Conservation (phyloP, 129 eudicot species). For the Flaveria brownii region DNA sequence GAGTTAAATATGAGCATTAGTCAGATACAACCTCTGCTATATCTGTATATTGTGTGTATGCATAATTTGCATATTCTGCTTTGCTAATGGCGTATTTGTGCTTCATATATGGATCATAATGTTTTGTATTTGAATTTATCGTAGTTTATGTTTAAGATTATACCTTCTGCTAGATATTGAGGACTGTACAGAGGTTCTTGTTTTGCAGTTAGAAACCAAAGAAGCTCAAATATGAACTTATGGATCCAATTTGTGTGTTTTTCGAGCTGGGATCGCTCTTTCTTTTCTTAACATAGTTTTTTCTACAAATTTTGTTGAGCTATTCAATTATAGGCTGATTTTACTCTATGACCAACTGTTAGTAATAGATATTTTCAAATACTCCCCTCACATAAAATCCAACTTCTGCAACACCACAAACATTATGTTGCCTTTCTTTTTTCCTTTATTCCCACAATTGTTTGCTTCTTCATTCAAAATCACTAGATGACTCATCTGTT, state of each 20-base stretch:
- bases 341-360: too few species aligned
- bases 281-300: background rate
- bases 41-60: slow-evolving; percentile 55
- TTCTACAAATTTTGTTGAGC: too few species aligned
- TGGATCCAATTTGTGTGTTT: slow-evolving; percentile 2
- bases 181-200: background rate
- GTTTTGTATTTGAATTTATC: slow-evolving; percentile 24
- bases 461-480: too few species aligned
- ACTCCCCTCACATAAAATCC: too few species aligned
- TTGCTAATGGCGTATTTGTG: slow-evolving; percentile 16
- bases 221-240: too few species aligned
- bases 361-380: too few species aligned
- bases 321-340: too few species aligned
- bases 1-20: slow-evolving; percentile 80
- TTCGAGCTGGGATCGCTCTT: background rate
- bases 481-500: too few species aligned
- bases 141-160: slow-evolving; percentile 17
- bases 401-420: too few species aligned
- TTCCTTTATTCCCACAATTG: too few species aligned
- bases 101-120: slow-evolving; percentile 20
- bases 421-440: too few species aligned
- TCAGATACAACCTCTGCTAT: slow-evolving; percentile 25
- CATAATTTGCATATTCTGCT: slow-evolving; percentile 18
- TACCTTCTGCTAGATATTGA: slow-evolving; percentile 12
- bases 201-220: too few species aligned